Conservation (phyloP, 1,284 basidiomycete species). For the Fistulina hepatica region DNA sequence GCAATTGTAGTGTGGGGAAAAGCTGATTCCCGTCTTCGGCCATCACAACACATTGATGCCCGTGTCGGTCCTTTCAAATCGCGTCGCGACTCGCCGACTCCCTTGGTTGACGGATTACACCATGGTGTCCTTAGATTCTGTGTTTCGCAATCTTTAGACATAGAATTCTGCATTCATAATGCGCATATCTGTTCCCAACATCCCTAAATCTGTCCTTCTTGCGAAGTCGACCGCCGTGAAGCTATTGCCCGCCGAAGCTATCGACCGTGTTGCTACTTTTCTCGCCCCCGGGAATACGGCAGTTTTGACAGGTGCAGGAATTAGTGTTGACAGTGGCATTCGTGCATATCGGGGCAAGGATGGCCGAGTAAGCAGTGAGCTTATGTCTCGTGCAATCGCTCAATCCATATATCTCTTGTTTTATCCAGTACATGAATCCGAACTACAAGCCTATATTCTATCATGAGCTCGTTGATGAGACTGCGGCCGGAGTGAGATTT, state of each 20-base stretch:
- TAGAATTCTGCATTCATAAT: no score
- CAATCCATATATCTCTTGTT: constrained; percentile 27
- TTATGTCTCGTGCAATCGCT: constrained; percentile 6
- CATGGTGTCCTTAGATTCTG: no score
- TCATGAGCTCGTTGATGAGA: constrained; percentile 70
- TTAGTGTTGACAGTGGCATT: constrained; percentile 88
- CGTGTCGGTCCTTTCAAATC: no score
- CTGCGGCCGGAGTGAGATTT: constrained; percentile 53
- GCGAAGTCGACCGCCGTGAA: constrained; percentile 26
- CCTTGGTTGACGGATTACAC: no score
- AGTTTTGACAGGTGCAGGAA: constrained; percentile 81
- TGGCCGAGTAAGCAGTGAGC: background rate
- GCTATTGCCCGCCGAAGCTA: constrained; percentile 43
- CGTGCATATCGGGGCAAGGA: constrained; percentile 78
- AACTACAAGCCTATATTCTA: constrained; percentile 84
- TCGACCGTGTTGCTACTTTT: constrained; percentile 57
- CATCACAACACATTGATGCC: no score
- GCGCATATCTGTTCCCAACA: constrained; percentile 45
- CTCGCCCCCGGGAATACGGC: constrained; percentile 57
- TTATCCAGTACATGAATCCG: constrained; percentile 68
- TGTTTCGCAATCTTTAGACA: no score
- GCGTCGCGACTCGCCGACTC: no score
- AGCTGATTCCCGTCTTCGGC: no score
- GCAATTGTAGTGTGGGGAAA: no score
- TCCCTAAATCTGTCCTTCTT: constrained; percentile 49